Percentiles rank a stretch among this genome's conserved stretches.
phyloP scores from a whole-genome alignment of 2,329 filamentous ascomycete genomes.

The Microsporum canis region DNA sequence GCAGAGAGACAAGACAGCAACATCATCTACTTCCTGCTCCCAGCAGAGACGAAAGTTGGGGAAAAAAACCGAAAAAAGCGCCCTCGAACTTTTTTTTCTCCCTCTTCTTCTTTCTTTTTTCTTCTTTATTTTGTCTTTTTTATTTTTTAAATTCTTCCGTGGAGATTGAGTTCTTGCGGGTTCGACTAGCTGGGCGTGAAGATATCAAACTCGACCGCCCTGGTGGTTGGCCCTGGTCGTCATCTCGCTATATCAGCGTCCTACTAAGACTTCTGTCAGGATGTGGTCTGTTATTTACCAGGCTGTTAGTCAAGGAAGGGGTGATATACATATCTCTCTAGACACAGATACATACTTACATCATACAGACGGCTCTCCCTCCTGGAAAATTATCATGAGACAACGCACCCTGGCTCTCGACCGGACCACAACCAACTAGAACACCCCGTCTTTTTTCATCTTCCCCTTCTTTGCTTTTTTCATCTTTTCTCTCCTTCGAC shows the following conservation, averaged over 20 bases:
- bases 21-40: no score
- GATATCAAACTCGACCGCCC: slow-evolving; percentile 4
- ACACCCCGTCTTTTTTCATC: background rate
- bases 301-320: no score
- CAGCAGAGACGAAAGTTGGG: background rate
- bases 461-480: background rate
- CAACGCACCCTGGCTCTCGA: background rate
- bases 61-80: background rate
- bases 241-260: background rate
- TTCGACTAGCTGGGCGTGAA: background rate
- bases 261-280: background rate
- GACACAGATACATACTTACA: no score
- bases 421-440: background rate
- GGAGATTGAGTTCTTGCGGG: slow-evolving; percentile 1
- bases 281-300: background rate
- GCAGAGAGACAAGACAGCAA: background rate
- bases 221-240: background rate
- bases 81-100: background rate
- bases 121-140: background rate
- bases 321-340: no score
- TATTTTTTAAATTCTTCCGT: background rate
- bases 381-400: background rate
- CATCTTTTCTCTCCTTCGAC: background rate
- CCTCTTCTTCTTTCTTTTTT: background rate
- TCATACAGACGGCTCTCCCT: no score